Percentiles rank a stretch among this genome's conserved stretches.
Conservation (phyloP, 1,284 basidiomycete species). For the Wolfiporia cocos region DNA sequence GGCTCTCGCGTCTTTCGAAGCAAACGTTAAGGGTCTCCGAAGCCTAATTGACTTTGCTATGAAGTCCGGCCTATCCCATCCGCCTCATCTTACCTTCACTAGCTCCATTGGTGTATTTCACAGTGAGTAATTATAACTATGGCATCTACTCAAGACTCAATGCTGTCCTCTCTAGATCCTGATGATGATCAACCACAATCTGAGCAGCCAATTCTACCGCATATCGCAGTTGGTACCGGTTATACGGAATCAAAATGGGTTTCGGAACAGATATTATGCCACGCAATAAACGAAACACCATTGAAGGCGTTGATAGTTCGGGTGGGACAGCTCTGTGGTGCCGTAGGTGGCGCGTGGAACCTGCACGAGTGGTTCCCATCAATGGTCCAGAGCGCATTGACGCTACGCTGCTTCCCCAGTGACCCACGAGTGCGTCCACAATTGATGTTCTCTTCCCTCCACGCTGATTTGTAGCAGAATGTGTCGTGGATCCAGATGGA, state of each 20-base stretch:
- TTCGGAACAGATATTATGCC: slow-evolving; percentile 25
- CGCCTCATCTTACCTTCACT: slow-evolving; percentile 23
- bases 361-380: slow-evolving; percentile 38
- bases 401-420: background rate
- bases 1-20: slow-evolving; percentile 16
- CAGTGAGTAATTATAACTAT: slow-evolving; percentile 6
- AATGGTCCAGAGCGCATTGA: slow-evolving; percentile 21
- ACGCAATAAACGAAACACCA: slow-evolving; percentile 11
- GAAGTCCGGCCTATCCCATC: slow-evolving; percentile 11
- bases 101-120: slow-evolving; percentile 26
- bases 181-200: background rate
- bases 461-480: slow-evolving; percentile 2
- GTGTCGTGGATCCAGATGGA: slow-evolving; percentile 21
- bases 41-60: slow-evolving; percentile 21
- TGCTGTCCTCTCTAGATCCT: background rate
- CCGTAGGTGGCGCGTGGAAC: slow-evolving; percentile 34
- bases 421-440: background rate
- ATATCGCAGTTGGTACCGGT: slow-evolving; percentile 26
- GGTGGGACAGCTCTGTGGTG: slow-evolving; percentile 37
- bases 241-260: slow-evolving; percentile 37
- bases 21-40: slow-evolving; percentile 14
- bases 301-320: slow-evolving; percentile 28
- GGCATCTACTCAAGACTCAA: background rate
- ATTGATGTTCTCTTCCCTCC: background rate
- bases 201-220: slow-evolving; percentile 16